A percentile compares a stretch with the other conserved stretches of the same genome.
phyloP scores from a whole-genome alignment of 495 filamentous ascomycete species.

The Hyaloscypha bicolor region DNA sequence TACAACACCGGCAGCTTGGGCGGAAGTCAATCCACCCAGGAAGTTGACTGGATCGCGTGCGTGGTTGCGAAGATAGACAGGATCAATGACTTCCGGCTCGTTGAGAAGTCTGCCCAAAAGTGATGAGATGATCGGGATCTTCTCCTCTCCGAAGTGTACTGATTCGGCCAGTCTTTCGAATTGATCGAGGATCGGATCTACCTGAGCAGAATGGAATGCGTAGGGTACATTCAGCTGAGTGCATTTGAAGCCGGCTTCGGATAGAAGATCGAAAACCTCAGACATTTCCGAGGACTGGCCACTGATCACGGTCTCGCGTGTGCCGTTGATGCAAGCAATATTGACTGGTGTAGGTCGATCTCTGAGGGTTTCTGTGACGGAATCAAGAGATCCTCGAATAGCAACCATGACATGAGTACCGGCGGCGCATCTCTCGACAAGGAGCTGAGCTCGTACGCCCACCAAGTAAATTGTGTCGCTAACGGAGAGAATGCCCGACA shows the following conservation, averaged over 20 bases:
- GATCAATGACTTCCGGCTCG: conserved; percentile 55
- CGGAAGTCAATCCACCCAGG: conserved; percentile 60
- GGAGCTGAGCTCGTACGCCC: conserved; percentile 73
- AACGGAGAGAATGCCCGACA: conserved; percentile 76
- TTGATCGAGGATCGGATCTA: conserved; percentile 71
- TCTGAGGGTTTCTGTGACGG: conserved; percentile 44
- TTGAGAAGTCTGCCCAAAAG: conserved; percentile 62
- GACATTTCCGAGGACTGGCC: conserved; percentile 56
- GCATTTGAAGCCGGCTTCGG: conserved; percentile 61
- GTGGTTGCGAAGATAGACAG: conserved; percentile 65
- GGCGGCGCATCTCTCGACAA: conserved; percentile 45
- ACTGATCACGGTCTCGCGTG: conserved; percentile 61
- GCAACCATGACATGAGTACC: conserved; percentile 75
- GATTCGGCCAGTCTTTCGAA: conserved; percentile 61
- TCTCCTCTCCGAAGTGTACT: conserved; percentile 59
- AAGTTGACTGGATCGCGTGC: conserved; percentile 77
- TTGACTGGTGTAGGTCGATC: conserved; percentile 37
- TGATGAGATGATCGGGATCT: conserved; percentile 74
- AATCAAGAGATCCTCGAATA: conserved; percentile 47
- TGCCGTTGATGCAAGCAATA: conserved; percentile 66
- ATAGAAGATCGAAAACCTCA: conserved; percentile 59
- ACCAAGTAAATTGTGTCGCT: conserved; percentile 82
- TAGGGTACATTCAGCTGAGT: conserved; percentile 73
- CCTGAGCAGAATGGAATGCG: conserved; percentile 81
- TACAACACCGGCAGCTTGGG: conserved; percentile 50